Evolutionary conservation across 1,139 yeast genomes (phyloP), one percentile per base, ranked within the genome.

Genomic region (Kodamaea ohmeri): DNA sequence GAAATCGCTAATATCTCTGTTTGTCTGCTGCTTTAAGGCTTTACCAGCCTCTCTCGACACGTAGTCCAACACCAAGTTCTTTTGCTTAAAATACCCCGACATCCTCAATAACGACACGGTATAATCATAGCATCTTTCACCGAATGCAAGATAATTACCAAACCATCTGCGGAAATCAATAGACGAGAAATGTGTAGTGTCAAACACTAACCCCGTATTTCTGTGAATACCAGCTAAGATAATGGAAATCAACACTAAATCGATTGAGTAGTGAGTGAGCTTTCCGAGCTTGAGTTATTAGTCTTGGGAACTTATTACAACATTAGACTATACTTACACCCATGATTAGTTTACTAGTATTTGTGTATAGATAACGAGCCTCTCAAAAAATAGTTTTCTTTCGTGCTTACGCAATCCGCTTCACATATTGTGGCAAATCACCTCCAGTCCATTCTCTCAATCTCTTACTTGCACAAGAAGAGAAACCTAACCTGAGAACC

Each of bases 181-280:
- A 2, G 74, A 73, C 13, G 73, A 68, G 45, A 76, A 60, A 37
- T 60, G 56, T 9, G 67, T 53, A 13, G 75, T 70, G 53, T 71
- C 76, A 50, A 71, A 71, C 32, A 62, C 71, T 42, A 72, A 65
- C 0, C 88, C 89, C 0, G 87, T 80, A 45, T 77, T 76, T 39
- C 80, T 65, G 51, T 81, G 79, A 38, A 82, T 64, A 1, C 84
- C 85, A 0, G 89, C 87, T 24, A 82, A 62, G 17, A 83, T 63
- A 54, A 83, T 72, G 3, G 87, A 78, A 14, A 80, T 60, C 41
- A 83, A 60, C 2, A 82, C 71, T 41, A 81, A 63, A 50, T 81
- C 88, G 32, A 79, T 49, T 0, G 80, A 66, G 45, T 77, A 77
- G 53, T 80, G 85, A 2, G 75, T 61, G 32, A 77, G 46, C 52